A percentile compares a stretch with the other conserved stretches of the same genome.
Evolutionary conservation across 2,329 filamentous ascomycete genomes (phyloP).

Genomic region (Stachybotrys elegans): DNA sequence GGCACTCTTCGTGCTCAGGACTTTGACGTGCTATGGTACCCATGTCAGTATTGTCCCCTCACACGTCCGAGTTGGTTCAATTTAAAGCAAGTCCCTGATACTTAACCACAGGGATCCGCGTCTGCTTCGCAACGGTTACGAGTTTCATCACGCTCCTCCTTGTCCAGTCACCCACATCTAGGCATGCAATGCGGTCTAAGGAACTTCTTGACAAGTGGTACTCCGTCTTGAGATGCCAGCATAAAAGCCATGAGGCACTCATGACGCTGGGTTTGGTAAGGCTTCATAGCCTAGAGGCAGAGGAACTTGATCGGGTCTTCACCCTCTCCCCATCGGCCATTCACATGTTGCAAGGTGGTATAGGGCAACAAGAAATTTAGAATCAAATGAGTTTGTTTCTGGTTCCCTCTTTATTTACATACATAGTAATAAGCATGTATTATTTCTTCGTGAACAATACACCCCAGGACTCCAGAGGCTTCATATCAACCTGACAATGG

Average conservation of each 20-base stretch:
- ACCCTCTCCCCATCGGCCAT: background rate
- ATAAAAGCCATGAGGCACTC: background rate
- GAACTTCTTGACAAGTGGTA: background rate
- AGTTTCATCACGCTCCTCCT: conserved; percentile 12
- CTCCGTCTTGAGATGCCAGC: background rate
- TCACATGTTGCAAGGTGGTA: background rate
- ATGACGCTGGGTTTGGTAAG: background rate
- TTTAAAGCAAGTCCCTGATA: background rate
- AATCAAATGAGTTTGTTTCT: background rate
- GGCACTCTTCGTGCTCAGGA: background rate
- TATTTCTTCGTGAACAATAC: background rate
- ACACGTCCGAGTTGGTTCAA: background rate
- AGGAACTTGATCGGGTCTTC: background rate
- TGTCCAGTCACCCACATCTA: conserved; percentile 8
- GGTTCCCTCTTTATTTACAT: too few species aligned
- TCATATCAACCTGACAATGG: background rate
- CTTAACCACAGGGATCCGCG: conserved; percentile 2
- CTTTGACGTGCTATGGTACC: background rate
- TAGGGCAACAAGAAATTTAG: background rate
- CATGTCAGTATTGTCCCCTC: background rate
- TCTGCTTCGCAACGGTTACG: conserved; percentile 10
- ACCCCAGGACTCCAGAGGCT: background rate
- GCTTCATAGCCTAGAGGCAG: background rate
- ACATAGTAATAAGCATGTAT: background rate
- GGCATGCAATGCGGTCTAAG: background rate